A percentile compares a stretch with the other conserved stretches of the same genome.
Conservation (phyloP, 2,329 filamentous ascomycete genomes). For the Botrytis tulipae region DNA sequence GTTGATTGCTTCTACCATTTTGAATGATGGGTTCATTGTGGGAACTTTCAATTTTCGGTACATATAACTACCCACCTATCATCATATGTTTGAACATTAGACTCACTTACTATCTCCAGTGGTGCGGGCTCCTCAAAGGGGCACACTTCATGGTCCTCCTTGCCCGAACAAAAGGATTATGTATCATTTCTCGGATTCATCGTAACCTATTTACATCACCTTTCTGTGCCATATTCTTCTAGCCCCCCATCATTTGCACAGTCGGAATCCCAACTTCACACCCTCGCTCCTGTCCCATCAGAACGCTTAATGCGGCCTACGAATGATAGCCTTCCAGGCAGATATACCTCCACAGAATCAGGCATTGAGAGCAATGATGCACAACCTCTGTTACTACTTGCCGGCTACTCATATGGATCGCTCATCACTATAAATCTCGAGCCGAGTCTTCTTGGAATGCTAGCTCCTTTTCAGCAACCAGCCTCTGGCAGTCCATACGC, state of each 20-base stretch:
- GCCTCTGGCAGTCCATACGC: slow-evolving; percentile 59
- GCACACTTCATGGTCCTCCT: slow-evolving; percentile 82
- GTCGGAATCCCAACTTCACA: slow-evolving; percentile 27
- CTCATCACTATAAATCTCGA: slow-evolving; percentile 75
- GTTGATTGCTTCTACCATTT: slow-evolving; percentile 55
- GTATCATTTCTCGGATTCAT: slow-evolving; percentile 78
- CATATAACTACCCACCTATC: background rate
- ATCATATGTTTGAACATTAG: background rate
- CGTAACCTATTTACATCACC: slow-evolving; percentile 65
- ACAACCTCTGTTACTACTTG: slow-evolving; percentile 54
- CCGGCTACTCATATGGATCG: slow-evolving; percentile 89
- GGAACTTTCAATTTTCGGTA: slow-evolving; percentile 92
- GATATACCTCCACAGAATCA: background rate
- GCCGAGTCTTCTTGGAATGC: slow-evolving; percentile 42
- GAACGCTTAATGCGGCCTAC: slow-evolving; percentile 26
- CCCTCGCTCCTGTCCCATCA: slow-evolving; percentile 33
- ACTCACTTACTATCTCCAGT: slow-evolving; percentile 46
- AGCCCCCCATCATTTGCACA: slow-evolving; percentile 21
- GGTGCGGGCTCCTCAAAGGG: slow-evolving; percentile 74
- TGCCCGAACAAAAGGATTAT: slow-evolving; percentile 79
- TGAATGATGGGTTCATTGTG: slow-evolving; percentile 72
- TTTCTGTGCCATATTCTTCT: slow-evolving; percentile 19
- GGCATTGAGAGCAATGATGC: background rate
- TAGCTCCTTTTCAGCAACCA: slow-evolving; percentile 56
- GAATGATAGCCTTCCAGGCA: slow-evolving; percentile 6